These are phyloP conservation scores for Peronospora farinosa DNA, from an alignment of 352 stramenopile genomes.

Conservation along the genomic window DNA sequence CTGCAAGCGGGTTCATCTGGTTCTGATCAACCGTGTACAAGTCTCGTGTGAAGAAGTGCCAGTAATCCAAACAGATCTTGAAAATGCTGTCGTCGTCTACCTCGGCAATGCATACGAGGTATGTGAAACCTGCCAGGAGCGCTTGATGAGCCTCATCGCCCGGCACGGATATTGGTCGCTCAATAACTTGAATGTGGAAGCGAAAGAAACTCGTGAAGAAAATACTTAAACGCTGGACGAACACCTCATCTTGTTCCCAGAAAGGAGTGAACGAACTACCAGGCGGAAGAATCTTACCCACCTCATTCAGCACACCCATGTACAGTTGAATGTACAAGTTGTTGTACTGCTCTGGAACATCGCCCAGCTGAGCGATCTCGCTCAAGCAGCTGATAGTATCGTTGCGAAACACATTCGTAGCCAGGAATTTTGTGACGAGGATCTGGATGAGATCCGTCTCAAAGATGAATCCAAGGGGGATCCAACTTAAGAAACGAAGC, in stretches of 20 bases:
- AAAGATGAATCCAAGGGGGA: conserved; percentile 98
- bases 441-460: conserved; percentile 94
- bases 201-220: conserved; percentile 95
- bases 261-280: conserved; percentile 90
- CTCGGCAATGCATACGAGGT: conserved; percentile 89
- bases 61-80: conserved; percentile 99
- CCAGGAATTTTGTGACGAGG: conserved; percentile 95
- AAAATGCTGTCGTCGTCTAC: conserved; percentile 94
- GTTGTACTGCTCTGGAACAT: conserved; percentile 91
- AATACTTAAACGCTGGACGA: conserved; percentile 95
- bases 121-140: conserved; percentile 90
- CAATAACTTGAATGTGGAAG: conserved; percentile 93
- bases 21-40: conserved; percentile 92
- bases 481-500: conserved; percentile 97
- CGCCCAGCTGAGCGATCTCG: conserved; percentile 93
- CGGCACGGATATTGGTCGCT: conserved; percentile 69
- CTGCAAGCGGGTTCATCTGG: conserved; percentile 54
- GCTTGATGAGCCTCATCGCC: conserved; percentile 87
- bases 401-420: conserved; percentile 92
- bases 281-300: conserved; percentile 88
- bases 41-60: conserved; percentile 94
- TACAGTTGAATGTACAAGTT: conserved; percentile 93
- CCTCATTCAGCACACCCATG: conserved; percentile 89
- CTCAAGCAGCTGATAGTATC: conserved; percentile 96
- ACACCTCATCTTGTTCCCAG: conserved; percentile 93